Percentiles rank a stretch among this genome's conserved stretches.
These are phyloP conservation scores for Plasmodium berghei DNA, from an alignment of 169 alveolate species.

Conservation along the genomic window DNA sequence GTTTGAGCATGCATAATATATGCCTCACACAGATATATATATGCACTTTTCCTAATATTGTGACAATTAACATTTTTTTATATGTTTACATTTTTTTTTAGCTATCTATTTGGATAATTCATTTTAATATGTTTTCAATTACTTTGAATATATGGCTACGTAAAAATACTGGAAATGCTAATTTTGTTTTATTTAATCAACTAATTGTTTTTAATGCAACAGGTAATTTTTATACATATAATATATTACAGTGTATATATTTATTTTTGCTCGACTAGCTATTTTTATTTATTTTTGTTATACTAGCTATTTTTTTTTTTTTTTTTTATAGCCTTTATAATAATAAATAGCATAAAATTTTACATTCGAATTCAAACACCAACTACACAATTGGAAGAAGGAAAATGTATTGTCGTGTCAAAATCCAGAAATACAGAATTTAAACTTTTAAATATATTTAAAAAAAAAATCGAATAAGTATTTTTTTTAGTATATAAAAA, in stretches of 20 bases:
- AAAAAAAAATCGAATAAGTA: constrained; percentile 9
- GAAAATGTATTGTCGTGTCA: constrained; percentile 46
- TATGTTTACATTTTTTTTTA: not conserved
- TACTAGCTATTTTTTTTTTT: not conserved
- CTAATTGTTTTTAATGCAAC: constrained; percentile 55
- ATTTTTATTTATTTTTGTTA: not conserved
- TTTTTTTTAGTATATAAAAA: not conserved
- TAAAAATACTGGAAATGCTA: constrained; percentile 73
- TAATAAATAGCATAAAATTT: constrained; percentile 37
- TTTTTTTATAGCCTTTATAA: constrained; percentile 45
- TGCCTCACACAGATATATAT: not conserved
- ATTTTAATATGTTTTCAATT: constrained; percentile 26
- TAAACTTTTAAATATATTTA: constrained; percentile 24
- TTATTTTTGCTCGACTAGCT: not conserved
- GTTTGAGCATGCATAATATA: not conserved
- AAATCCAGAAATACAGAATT: not conserved
- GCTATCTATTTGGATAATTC: constrained; percentile 8
- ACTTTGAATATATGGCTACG: constrained; percentile 63
- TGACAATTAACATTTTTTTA: no score
- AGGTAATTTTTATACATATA: constrained; percentile 14
- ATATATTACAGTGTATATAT: no score
- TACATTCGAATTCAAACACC: constrained; percentile 72
- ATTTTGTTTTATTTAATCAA: constrained; percentile 66
- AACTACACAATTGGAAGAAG: constrained; percentile 27
- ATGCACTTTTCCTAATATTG: not conserved